Evolutionary conservation across 257 asterid genomes (phyloP), one percentile per base, ranked within the genome.

Genomic region (Plantago major): DNA sequence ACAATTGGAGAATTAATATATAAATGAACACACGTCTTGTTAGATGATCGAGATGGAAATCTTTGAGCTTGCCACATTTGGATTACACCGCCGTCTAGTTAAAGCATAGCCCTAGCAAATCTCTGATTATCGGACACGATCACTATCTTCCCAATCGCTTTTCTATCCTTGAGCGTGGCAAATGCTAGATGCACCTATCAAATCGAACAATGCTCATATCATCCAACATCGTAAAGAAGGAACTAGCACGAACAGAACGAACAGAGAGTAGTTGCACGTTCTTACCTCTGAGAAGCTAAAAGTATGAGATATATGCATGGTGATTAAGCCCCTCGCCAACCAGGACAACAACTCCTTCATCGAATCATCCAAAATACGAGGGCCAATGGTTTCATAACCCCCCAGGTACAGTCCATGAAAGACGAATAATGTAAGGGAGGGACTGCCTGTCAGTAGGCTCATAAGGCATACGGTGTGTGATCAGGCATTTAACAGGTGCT

Each of bases 361-460:
- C 38, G 99, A 93, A 75, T 93, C 94, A 57, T 81, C 80, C 30
- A 89, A 85, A 65, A 86, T 85, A 17, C 4, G 68, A 6, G 94
- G 96, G 66, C 66, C 73, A 62, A 89, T 78, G 26, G 82, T 81
- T 67, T 40, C 80, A 65, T 93, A 74, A 69, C 99, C 89, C 73
- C 99, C 97, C 99, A 97, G 89, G 67, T 83, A 93, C 18, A 93
- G 79, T 55, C 99, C 99, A 54, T 89, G 97, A 75, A n/a, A 67
- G 47, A 67, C 14, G 46, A 42, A 61, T 50, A 30, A 33, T 33
- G 40, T 33, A 5, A 33, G 40, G 3, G 40, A 33, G 40, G 3
- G 40, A 7, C 40, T 33, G 7, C 40, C 40, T 4, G 8, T 33
- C 40, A 33, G 40, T 33, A 33, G 40, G 40, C 40, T 33, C 40